Evolutionary conservation across 257 asterid species (phyloP).

Genomic region (Mitragyna speciosa): DNA sequence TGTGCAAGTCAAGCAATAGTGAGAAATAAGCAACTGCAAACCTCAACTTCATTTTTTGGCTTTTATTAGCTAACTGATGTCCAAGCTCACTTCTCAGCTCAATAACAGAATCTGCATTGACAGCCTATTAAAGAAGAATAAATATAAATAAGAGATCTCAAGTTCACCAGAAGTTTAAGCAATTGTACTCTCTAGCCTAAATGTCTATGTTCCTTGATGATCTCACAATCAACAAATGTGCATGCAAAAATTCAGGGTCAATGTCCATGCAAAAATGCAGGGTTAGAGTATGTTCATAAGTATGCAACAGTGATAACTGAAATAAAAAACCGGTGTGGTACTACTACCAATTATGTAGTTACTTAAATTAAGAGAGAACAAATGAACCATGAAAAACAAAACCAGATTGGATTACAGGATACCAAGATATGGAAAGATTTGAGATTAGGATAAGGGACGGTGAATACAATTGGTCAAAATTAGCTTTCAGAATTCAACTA

Average conservation of each 20-base stretch:
- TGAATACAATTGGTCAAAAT: not conserved
- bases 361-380: not conserved
- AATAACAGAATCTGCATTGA: constrained; percentile 60
- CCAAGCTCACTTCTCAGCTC: constrained; percentile 94
- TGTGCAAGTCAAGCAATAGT: not conserved
- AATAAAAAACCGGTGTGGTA: not conserved
- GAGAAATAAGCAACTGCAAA: constrained; percentile 32
- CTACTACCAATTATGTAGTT: not conserved
- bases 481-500: not conserved
- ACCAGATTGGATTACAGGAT: not conserved
- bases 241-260: not conserved
- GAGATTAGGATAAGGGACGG: not conserved
- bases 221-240: not conserved
- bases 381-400: not conserved
- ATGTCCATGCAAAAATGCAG: not conserved
- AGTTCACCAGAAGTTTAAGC: not conserved
- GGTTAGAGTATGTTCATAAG: not conserved
- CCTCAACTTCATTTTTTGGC: constrained; percentile 72
- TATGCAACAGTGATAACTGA: not conserved
- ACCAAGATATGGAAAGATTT: too few species aligned
- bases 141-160: not conserved
- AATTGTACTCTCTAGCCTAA: not conserved
- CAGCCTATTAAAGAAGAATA: constrained; percentile 49
- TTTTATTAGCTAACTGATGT: constrained; percentile 76
- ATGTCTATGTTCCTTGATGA: not conserved